Conservation (phyloP, 2,329 filamentous ascomycete genomes). For the Arthrocladium fulminans region DNA sequence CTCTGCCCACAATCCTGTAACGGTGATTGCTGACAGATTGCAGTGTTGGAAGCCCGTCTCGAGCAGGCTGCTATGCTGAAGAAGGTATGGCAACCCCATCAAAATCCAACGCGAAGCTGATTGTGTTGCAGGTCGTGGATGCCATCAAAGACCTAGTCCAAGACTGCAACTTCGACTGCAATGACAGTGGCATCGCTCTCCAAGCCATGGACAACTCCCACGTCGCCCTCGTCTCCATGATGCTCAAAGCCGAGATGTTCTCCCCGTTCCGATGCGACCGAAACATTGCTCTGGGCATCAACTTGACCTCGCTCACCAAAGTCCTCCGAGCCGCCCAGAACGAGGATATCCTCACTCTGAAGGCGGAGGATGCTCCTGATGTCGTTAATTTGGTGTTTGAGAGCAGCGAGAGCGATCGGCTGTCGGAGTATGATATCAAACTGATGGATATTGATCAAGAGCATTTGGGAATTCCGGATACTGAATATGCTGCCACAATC, state of each 20-base stretch:
- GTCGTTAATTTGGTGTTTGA: slow-evolving; percentile 94
- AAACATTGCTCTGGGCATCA: slow-evolving; percentile 96
- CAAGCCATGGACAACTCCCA: slow-evolving; percentile 99
- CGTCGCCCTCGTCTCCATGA: slow-evolving; percentile 97
- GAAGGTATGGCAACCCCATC: slow-evolving; percentile 53
- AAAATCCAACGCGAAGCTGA: slow-evolving; percentile 10
- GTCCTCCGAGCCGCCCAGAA: slow-evolving; percentile 89
- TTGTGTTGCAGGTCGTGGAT: slow-evolving; percentile 67
- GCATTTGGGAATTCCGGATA: slow-evolving; percentile 95
- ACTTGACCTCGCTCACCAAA: slow-evolving; percentile 92
- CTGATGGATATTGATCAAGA: slow-evolving; percentile 99
- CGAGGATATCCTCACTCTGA: slow-evolving; percentile 90
- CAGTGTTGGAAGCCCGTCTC: slow-evolving; percentile 94
- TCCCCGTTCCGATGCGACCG: slow-evolving; percentile 95
- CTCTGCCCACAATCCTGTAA: background rate
- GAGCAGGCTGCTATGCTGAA: slow-evolving; percentile 90
- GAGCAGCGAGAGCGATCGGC: slow-evolving; percentile 74
- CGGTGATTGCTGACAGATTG: slow-evolving; percentile 1
- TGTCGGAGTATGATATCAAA: slow-evolving; percentile 99
- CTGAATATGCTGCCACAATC: slow-evolving; percentile 92
- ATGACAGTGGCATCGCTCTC: slow-evolving; percentile 95
- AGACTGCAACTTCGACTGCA: slow-evolving; percentile 99
- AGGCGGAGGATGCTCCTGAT: slow-evolving; percentile 94
- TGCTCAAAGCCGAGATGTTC: slow-evolving; percentile 93
- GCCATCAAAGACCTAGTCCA: slow-evolving; percentile 99